These are phyloP conservation scores for Thermoascus crustaceus DNA, from an alignment of 2,329 filamentous ascomycete species.

Conservation along the genomic window DNA sequence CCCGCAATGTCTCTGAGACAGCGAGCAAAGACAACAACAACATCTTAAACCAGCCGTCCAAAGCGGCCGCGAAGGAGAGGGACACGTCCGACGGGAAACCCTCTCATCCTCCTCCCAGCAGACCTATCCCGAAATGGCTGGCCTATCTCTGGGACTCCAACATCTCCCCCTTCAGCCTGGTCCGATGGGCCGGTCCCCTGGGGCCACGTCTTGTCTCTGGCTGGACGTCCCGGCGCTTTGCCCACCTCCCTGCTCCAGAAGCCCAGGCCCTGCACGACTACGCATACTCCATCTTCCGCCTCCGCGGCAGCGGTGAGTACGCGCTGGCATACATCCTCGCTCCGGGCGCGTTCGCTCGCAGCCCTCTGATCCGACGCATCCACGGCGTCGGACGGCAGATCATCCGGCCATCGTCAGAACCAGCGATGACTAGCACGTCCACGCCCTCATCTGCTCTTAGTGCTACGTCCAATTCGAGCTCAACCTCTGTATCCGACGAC, in stretches of 20 bases:
- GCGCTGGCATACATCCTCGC: constrained; percentile 87
- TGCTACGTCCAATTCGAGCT: neutral
- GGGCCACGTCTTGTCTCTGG: constrained; percentile 88
- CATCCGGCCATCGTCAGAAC: constrained; percentile 22
- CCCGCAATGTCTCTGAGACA: constrained; percentile 37
- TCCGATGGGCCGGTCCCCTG: constrained; percentile 79
- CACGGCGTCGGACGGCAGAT: constrained; percentile 74
- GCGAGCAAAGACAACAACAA: constrained; percentile 43
- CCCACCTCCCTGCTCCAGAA: constrained; percentile 72
- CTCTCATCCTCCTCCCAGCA: constrained; percentile 44
- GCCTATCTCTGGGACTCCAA: constrained; percentile 96
- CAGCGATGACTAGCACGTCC: constrained; percentile 8
- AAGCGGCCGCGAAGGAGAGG: too few relatives aligned
- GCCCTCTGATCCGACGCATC: constrained; percentile 78
- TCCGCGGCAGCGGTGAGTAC: constrained; percentile 88
- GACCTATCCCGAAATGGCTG: constrained; percentile 73
- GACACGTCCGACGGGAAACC: too few relatives aligned
- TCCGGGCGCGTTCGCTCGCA: constrained; percentile 83
- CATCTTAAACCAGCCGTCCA: constrained; percentile 43
- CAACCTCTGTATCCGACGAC: constrained; percentile 24
- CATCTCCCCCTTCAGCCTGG: constrained; percentile 84
- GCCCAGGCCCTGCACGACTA: constrained; percentile 84
- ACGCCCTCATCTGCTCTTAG: constrained; percentile 8
- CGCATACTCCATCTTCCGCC: constrained; percentile 86
- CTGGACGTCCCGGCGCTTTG: constrained; percentile 90